Evolutionary conservation across 352 stramenopile species (phyloP).

Genomic region (Phytophthora niederhauseri): DNA sequence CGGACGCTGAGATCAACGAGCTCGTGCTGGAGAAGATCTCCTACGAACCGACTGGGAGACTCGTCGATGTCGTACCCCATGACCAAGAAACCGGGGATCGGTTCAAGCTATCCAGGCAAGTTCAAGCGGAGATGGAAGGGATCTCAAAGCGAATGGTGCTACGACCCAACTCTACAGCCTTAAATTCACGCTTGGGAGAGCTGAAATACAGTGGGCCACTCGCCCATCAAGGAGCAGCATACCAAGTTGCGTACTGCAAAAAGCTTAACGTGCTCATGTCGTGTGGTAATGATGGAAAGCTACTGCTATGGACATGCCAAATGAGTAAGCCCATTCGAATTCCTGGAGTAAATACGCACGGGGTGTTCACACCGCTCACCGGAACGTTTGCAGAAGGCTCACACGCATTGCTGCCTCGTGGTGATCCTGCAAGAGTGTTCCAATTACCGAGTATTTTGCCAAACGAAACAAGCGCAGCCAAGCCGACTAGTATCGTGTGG

Average conservation of each 20-base stretch:
- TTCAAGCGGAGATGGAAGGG: conserved; percentile 61
- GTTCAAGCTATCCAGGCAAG: conserved; percentile 64
- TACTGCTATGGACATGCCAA: conserved; percentile 66
- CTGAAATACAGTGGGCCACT: conserved; percentile 61
- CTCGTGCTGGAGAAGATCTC: conserved; percentile 63
- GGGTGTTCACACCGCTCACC: conserved; percentile 57
- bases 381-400: conserved; percentile 57
- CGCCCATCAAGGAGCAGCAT: conserved; percentile 48
- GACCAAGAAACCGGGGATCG: conserved; percentile 68
- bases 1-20: conserved; percentile 66
- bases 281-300: conserved; percentile 47
- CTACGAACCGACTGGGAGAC: conserved; percentile 60
- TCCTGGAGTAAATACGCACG: conserved; percentile 62
- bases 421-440: conserved; percentile 46
- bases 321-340: conserved; percentile 57
- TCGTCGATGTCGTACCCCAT: conserved; percentile 69
- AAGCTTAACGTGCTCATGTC: conserved; percentile 65
- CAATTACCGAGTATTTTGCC: conserved; percentile 43
- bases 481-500: conserved; percentile 62
- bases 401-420: conserved; percentile 42
- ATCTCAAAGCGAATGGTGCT: conserved; percentile 54
- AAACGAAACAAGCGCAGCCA: conserved; percentile 40
- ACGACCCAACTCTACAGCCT: conserved; percentile 48
- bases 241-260: conserved; percentile 61
- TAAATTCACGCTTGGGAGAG: conserved; percentile 49